A percentile compares a stretch with the other conserved stretches of the same genome.
Conservation (phyloP, 805 yeast genomes). For the Myxozyma monticola region DNA sequence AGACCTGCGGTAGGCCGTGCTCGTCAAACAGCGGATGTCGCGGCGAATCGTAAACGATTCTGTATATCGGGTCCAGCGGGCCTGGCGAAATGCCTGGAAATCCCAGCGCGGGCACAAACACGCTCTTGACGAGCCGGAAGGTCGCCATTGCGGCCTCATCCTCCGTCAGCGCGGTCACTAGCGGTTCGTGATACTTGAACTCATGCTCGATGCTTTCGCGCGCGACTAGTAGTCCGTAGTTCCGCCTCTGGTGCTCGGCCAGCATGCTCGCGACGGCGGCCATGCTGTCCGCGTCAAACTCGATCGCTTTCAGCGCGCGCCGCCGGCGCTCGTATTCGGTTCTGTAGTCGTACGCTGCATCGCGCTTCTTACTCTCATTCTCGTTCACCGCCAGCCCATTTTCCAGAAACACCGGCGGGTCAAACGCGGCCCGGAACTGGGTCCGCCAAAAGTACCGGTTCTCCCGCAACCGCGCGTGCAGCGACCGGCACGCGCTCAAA, state of each 20-base stretch:
- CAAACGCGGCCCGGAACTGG: constrained; percentile 14
- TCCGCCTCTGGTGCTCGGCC: constrained; percentile 16
- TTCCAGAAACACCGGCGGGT: constrained; percentile 13
- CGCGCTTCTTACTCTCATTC: not conserved
- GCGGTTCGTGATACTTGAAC: constrained; percentile 17
- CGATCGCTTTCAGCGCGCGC: constrained; percentile 2
- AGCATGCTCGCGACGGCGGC: constrained; percentile 6
- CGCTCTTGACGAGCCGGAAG: constrained; percentile 21
- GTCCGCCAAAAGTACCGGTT: constrained; percentile 23
- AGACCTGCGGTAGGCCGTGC: constrained; percentile 25
- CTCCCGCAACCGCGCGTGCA: constrained; percentile 3
- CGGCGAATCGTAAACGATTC: constrained; percentile 29
- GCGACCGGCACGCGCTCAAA: constrained; percentile 3
- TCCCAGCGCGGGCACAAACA: constrained; percentile 26
- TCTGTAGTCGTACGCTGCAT: constrained; percentile 18
- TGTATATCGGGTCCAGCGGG: constrained; percentile 28
- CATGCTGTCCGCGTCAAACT: constrained; percentile 5
- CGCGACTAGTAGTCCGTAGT: constrained; percentile 13
- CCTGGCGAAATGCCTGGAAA: constrained; percentile 27
- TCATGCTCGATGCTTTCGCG: constrained; percentile 7
- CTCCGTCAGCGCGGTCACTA: not conserved
- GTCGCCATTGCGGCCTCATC: not conserved
- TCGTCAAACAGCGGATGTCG: constrained; percentile 25
- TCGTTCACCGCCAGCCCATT: not conserved
- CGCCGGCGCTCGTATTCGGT: constrained; percentile 10